Evolutionary conservation across 2,329 filamentous ascomycete species (phyloP).

Genomic region (Diaporthe citrichinensis): DNA sequence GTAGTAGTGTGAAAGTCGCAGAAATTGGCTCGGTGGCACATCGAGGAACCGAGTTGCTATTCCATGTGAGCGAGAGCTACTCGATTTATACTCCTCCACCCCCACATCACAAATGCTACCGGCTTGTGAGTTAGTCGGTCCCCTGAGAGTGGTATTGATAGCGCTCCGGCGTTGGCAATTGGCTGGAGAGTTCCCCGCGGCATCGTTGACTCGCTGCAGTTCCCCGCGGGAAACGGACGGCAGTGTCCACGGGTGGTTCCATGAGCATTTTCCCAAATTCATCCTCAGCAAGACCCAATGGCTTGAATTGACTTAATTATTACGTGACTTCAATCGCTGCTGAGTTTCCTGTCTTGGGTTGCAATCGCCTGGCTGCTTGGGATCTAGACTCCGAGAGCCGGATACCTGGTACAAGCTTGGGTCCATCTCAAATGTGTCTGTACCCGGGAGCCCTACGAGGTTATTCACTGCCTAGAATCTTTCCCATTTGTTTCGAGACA

Average conservation of each 20-base stretch:
- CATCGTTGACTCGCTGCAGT: not conserved
- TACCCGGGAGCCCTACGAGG: too few relatives aligned
- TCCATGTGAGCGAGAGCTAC: not conserved
- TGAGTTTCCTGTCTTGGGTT: too few relatives aligned
- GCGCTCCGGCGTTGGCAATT: constrained; percentile 14
- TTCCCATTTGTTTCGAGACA: too few relatives aligned
- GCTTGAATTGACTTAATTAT: not conserved
- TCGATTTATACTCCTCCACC: constrained; percentile 1
- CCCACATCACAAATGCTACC: not conserved
- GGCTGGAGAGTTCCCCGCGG: constrained; percentile 18
- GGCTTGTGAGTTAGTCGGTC: constrained; percentile 1
- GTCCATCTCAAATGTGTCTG: too few relatives aligned
- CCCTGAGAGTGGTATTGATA: not conserved
- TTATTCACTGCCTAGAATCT: too few relatives aligned
- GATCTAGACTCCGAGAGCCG: too few relatives aligned
- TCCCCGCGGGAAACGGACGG: constrained; percentile 1
- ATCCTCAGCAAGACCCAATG: not conserved
- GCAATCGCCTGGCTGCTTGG: too few relatives aligned
- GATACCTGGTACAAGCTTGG: too few relatives aligned
- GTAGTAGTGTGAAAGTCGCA: not conserved
- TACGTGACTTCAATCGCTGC: not conserved
- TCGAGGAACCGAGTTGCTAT: not conserved
- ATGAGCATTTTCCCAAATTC: not conserved
- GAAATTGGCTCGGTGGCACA: not conserved
- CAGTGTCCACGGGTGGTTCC: not conserved